Evolutionary conservation across 768 basidiomycete genomes (phyloP).

Genomic region (Leccinum broughii): DNA sequence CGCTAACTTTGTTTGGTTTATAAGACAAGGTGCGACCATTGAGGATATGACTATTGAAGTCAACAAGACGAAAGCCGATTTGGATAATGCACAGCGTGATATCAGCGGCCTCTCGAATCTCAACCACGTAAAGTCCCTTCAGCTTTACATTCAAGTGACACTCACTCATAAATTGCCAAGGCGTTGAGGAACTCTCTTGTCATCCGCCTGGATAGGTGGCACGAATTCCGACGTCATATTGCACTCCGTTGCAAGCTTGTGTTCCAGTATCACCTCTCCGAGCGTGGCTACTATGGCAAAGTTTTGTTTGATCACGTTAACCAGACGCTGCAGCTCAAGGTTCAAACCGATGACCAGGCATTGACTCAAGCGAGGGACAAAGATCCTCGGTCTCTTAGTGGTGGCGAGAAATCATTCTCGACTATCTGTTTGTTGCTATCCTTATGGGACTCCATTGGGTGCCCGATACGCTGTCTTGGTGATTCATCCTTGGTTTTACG

Average conservation of each 20-base stretch:
- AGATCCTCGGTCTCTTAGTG: constrained; percentile 83
- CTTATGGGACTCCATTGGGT: constrained; percentile 93
- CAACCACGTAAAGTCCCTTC: constrained; percentile 55
- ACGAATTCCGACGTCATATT: constrained; percentile 84
- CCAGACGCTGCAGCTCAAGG: constrained; percentile 66
- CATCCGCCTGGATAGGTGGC: constrained; percentile 72
- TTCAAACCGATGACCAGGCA: constrained; percentile 81
- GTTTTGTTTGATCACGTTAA: constrained; percentile 79
- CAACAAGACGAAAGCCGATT: constrained; percentile 57
- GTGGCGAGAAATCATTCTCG: constrained; percentile 96
- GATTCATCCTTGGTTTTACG: constrained; percentile 19
- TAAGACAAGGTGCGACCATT: constrained; percentile 72
- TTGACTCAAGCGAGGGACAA: constrained; percentile 71
- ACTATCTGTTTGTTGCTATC: constrained; percentile 94
- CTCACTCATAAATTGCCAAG: constrained; percentile 39
- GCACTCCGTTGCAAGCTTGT: constrained; percentile 83
- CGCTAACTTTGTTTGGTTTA: constrained; percentile 5
- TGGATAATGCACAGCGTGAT: constrained; percentile 61
- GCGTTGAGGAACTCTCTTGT: constrained; percentile 65
- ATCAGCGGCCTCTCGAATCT: constrained; percentile 62
- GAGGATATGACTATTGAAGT: constrained; percentile 77
- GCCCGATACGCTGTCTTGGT: constrained; percentile 92
- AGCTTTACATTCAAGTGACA: background rate
- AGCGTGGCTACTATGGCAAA: constrained; percentile 89
- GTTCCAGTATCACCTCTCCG: constrained; percentile 78